Base-by-base conservation (phyloP, 2,329 filamentous ascomycete species). In the Phyllosticta citribraziliensis region DNA sequence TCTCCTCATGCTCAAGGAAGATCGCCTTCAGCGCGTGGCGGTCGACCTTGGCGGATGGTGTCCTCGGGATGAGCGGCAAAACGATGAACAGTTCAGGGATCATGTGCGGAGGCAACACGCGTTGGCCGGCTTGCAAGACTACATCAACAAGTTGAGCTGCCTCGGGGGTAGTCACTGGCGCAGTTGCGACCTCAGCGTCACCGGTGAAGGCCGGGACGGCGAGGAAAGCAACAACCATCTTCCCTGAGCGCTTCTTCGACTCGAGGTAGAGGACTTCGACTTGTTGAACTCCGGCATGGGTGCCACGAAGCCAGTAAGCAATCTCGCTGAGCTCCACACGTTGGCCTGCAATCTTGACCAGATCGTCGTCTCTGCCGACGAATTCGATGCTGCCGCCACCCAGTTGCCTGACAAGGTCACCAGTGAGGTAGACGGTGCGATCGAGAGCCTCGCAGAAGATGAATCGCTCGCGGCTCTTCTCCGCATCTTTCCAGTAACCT, bases 201-300 rank as follows among this genome's bases (percentile, higher is more conserved):
- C 51, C 55, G 1, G 62, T 30, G 3, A 51, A 55, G 2, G 53
- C 63, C 3, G 70, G 66, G 0, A 70, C 69, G 6, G 68, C 69
- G 20, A 74, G 64, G 47, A 73, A 73, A 19, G 70, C 69, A 62
- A 74, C 74, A n/a, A 76, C 60, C 0, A 63, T 30, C 27, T 56
- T 63, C 8, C 61, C 56, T 12, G 56, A 56, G 25, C 56, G 52
- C 56, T 59, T 57, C 50, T 54, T 33, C 11, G 56, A 60, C n/a
- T 56, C 56, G 33, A 57, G 52, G 52, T 57, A 55, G 22, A 57
- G n/a, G 10, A 60, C 56, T 25, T 56, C 55, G 17, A 59, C 60
- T 30, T 63, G 52, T 47, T 58, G 55, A 11, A 64, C 57, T 17
- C 40, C 52, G 5, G 33, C 33, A 22, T 60, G 55, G 24, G 59